Evolutionary conservation across 2,329 filamentous ascomycete genomes (phyloP), one percentile per base, ranked within the genome.

Genomic region (Colletotrichum lini): DNA sequence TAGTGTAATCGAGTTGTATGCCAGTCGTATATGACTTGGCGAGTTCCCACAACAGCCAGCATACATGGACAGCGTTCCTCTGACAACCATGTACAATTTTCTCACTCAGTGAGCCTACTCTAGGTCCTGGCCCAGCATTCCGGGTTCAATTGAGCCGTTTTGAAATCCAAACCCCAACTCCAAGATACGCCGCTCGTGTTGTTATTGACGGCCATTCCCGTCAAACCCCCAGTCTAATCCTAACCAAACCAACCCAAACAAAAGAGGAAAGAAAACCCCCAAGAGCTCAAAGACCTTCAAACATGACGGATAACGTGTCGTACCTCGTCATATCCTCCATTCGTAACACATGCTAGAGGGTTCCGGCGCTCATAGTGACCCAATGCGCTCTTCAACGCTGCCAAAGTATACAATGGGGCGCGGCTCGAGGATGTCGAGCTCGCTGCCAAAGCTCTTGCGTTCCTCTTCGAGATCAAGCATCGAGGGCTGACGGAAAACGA

Each of bases 321-420:
- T 67, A 42, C 50, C 23, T 12, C 35, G 23, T 47, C 52, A n/a
- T 26, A 5, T 56, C 42, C 16, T 57, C 50, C 50, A 26, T 49
- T 53, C 35, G 30, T 68, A 16, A n/a, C 44, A 62, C 47, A 57
- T 53, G 38, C 21, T 50, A 30, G 30, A 18, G n/a, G 57, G 10
- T 16, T 7, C 4, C 40, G n/a, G 38, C 16, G 15, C 60, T 45
- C 45, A 68, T 16, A 59, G 26, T 18, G 65, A 68, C 23, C 82
- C 82, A 78, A 91, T 89, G 63, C 88, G 84, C 81, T 91, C 89
- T 80, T 91, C 89, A 58, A 91, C 79, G 49, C 90, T 88, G 74
- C 87, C 88, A 86, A 89, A 91, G 80, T 90, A 91, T 64, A 90
- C 88, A 45, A 90, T 84, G 13, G 90, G 90, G 53, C 90, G 82